A percentile compares a stretch with the other conserved stretches of the same genome.
phyloP scores from a whole-genome alignment of 331 rosid genomes.

The Ulmus americana region DNA sequence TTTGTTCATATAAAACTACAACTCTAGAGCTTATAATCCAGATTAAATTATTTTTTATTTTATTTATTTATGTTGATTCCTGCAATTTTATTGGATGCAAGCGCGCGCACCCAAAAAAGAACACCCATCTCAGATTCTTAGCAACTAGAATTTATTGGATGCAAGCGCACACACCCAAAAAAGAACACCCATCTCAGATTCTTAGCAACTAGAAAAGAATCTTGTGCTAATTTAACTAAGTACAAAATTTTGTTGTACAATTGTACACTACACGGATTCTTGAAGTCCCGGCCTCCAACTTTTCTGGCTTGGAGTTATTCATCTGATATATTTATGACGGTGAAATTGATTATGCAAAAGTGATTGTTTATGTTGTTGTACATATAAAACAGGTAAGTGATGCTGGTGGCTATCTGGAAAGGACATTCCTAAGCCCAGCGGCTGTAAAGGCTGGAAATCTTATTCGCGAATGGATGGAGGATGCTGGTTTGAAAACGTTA shows the following conservation, averaged over 20 bases:
- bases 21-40: not conserved
- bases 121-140: not conserved
- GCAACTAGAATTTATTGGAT: not conserved
- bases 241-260: not conserved
- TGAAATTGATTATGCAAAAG: conserved; percentile 13
- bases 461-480: conserved; percentile 80
- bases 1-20: not conserved
- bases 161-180: not conserved
- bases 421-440: conserved; percentile 90
- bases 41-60: not conserved
- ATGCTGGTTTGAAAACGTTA: conserved; percentile 92
- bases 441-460: conserved; percentile 55
- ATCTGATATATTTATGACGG: not conserved
- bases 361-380: conserved; percentile 18
- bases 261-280: not conserved
- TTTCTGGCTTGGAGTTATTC: not conserved
- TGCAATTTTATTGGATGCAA: not conserved
- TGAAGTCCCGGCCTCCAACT: not conserved
- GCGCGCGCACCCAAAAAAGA: not conserved
- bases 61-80: not conserved
- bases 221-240: not conserved
- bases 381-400: conserved; percentile 64
- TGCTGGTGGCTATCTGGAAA: conserved; percentile 66
- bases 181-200: not conserved
- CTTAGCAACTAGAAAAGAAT: not conserved